Conservation (phyloP, 225 moss, liverwort and hornwort genomes). For the Physcomitrellopsis africana region DNA sequence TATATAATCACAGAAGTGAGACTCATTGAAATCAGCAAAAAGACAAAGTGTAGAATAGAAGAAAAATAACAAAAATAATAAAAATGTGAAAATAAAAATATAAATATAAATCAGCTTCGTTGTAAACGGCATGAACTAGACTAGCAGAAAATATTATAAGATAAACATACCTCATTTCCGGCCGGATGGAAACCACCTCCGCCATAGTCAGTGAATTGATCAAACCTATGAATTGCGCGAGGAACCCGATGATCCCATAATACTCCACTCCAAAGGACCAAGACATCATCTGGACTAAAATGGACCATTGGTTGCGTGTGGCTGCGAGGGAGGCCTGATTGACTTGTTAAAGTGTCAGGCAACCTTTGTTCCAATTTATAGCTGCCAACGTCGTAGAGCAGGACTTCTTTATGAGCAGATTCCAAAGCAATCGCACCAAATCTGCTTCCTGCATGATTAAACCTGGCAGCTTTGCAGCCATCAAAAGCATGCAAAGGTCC, state of each 20-base stretch:
- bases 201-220: constrained; percentile 98
- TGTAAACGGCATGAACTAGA: not conserved
- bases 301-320: constrained; percentile 92
- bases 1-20: not conserved
- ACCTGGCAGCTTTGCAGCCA: constrained; percentile 87
- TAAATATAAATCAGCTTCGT: not conserved
- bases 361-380: constrained; percentile 91
- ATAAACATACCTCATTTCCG: constrained; percentile 82
- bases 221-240: constrained; percentile 92
- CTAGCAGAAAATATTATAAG: not conserved
- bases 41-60: too few species aligned
- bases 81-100: not conserved
- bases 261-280: constrained; percentile 98
- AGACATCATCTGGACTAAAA: constrained; percentile 92
- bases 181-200: constrained; percentile 99
- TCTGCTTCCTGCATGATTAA: constrained; percentile 91
- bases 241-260: constrained; percentile 98
- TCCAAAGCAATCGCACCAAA: constrained; percentile 91
- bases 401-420: constrained; percentile 80
- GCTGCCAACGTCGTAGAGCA: constrained; percentile 82
- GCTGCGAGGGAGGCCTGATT: constrained; percentile 74
- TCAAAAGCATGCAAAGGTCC: constrained; percentile 84
- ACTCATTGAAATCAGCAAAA: not conserved
- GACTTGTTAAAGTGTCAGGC: constrained; percentile 71
- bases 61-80: too few species aligned